phyloP scores from a whole-genome alignment of 257 asterid species.

The Paraleonurus japonicus region DNA sequence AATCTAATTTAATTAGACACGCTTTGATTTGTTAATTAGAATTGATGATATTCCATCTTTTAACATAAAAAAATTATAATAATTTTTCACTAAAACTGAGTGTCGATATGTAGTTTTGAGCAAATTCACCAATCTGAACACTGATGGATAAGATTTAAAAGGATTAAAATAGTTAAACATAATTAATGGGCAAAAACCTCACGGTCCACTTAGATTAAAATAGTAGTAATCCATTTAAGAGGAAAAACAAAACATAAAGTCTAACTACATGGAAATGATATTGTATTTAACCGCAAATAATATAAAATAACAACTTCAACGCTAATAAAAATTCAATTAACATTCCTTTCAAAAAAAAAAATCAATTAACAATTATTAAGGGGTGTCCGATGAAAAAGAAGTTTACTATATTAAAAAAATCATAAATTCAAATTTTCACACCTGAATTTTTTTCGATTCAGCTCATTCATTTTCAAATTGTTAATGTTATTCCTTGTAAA shows the following conservation, averaged over 20 bases:
- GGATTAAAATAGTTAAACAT: neutral
- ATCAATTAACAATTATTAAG: neutral
- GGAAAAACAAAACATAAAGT: neutral
- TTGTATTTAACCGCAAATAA: neutral
- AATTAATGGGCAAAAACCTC: neutral
- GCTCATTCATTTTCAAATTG: neutral
- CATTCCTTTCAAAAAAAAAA: too few species aligned
- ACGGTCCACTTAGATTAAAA: neutral
- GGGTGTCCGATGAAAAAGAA: neutral
- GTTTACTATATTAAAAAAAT: too few species aligned
- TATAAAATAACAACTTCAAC: neutral
- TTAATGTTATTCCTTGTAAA: too few species aligned
- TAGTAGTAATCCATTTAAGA: neutral
- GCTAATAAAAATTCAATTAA: neutral
- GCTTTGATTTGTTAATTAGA: too few species aligned
- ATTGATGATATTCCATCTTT: too few species aligned
- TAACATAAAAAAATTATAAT: too few species aligned
- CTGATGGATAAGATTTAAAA: neutral
- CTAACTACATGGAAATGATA: neutral
- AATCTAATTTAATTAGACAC: too few species aligned
- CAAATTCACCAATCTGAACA: slow-evolving; percentile 15
- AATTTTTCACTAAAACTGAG: neutral
- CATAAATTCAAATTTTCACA: too few species aligned
- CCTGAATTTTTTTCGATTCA: too few species aligned
- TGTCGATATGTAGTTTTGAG: neutral